Percentiles rank a stretch among this genome's conserved stretches.
Evolutionary conservation across 2,329 filamentous ascomycete genomes (phyloP).

Genomic region (Talaromyces amestolkiae): DNA sequence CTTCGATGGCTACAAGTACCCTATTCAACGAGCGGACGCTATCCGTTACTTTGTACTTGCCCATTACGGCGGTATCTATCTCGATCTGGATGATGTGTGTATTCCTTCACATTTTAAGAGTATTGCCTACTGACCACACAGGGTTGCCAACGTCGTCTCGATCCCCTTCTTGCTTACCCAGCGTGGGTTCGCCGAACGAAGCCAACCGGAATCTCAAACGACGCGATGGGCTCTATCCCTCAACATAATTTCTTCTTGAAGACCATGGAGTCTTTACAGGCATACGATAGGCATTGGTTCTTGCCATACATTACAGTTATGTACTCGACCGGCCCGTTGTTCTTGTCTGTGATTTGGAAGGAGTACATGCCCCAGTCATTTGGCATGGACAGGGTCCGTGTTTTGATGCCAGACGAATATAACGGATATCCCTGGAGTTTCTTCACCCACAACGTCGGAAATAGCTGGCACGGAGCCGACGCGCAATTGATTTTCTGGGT

Average conservation of each 20-base stretch:
- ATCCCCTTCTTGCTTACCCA: slow-evolving; percentile 66
- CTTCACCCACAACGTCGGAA: slow-evolving; percentile 65
- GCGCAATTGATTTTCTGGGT: slow-evolving; percentile 65
- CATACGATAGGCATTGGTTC: slow-evolving; percentile 67
- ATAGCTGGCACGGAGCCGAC: slow-evolving; percentile 65
- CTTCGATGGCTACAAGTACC: slow-evolving; percentile 70
- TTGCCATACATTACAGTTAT: slow-evolving; percentile 75
- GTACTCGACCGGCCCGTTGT: slow-evolving; percentile 73
- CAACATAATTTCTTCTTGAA: slow-evolving; percentile 72
- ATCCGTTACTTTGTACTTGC: slow-evolving; percentile 77
- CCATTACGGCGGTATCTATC: slow-evolving; percentile 76
- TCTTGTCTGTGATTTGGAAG: slow-evolving; percentile 72
- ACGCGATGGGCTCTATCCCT: slow-evolving; percentile 71
- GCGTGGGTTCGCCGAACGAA: slow-evolving; percentile 69
- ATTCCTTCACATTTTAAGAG: neutral
- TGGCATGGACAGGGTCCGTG: slow-evolving; percentile 56
- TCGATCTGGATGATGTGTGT: slow-evolving; percentile 70
- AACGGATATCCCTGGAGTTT: slow-evolving; percentile 68
- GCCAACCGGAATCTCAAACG: slow-evolving; percentile 77
- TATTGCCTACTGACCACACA: slow-evolving; percentile 29
- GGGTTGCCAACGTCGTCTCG: slow-evolving; percentile 67
- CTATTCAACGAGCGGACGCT: slow-evolving; percentile 74
- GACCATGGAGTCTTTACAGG: slow-evolving; percentile 65
- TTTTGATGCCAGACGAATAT: slow-evolving; percentile 70
- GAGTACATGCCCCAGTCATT: slow-evolving; percentile 58